These are phyloP conservation scores for Asclepias syriaca DNA, from an alignment of 257 asterid species.

Conservation along the genomic window DNA sequence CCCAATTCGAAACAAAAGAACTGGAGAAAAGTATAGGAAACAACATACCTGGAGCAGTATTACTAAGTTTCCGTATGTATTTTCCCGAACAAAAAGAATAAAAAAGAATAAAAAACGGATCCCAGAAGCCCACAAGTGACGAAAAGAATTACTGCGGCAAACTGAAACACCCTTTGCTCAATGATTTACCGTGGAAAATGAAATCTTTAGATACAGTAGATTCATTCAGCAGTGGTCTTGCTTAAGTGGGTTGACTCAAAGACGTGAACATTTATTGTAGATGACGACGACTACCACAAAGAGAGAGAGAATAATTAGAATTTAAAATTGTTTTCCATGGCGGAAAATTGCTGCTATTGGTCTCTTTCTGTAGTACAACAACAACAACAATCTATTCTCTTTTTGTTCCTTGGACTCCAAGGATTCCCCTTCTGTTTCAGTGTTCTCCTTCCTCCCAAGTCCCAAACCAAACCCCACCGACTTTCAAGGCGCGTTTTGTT, in stretches of 20 bases:
- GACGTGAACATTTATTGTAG: background rate
- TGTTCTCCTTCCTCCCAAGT: background rate
- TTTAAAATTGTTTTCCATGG: background rate
- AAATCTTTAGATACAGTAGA: background rate
- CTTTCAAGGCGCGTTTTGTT: background rate
- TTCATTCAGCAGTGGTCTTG: background rate
- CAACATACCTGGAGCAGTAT: conserved; percentile 2
- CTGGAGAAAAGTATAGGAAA: background rate
- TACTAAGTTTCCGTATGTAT: background rate
- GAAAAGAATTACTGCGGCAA: background rate
- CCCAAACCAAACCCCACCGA: background rate
- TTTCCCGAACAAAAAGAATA: background rate
- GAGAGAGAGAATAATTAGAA: background rate
- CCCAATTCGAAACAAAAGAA: background rate
- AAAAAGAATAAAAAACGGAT: background rate
- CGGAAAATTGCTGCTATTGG: background rate
- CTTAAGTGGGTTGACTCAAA: conserved; percentile 3
- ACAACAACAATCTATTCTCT: background rate
- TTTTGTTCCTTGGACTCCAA: conserved; percentile 1
- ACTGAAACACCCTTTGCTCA: background rate
- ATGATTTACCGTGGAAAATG: background rate
- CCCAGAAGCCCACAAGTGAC: background rate
- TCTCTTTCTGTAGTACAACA: background rate
- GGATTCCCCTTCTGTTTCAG: background rate
- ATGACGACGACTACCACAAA: background rate